Base-by-base conservation (phyloP, 495 filamentous ascomycete species). In the Friedmanniomyces simplex region DNA sequence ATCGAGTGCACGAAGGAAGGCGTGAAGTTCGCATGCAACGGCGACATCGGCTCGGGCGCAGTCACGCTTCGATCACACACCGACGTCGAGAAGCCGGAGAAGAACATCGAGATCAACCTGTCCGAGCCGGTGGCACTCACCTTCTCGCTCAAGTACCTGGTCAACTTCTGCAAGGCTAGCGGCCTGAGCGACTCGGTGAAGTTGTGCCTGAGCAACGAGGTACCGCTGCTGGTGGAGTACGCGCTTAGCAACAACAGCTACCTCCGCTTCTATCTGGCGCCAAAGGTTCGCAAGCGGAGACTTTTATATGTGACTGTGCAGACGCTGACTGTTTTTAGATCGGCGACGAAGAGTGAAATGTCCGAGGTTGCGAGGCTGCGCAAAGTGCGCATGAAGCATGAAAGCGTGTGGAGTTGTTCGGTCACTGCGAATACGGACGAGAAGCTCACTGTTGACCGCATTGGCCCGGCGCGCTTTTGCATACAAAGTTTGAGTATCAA, bases 161-260 rank as follows among this genome's bases (percentile, higher is more conserved):
- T 94, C 81, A 96, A 96, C 80, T 99, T 99, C 78, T 97, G 93
- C 84, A 99, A 99, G 79, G 93, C 93, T 37, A 85, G 86, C 67
- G 82, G 84, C 52, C 76, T 99, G 54, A 93, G 89, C 54, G 73
- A 68, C 67, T 79, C 80, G 51, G 93, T 99, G 66, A 91, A 85
- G 70, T 81, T 99, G 63, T 91, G 87, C 73, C 79, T 99, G 50
- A 96, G 90, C 48, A 90, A 89, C 70, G 93, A 99, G 74, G 91
- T 99, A 42, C 93, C 93, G 22, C 82, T 99, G 64, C 76, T 96
- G 54, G 93, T 99, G 21, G 91, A 97, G 74, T 99, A 96, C 66
- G 77, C 73, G 48, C 76, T 97, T 58, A 73, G 76, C 41, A 86
- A 84, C 60, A 89, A 83, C 76, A 94, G 91, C 70, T 91, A 88